Base-by-base conservation (phyloP, 495 filamentous ascomycete species). In the Chlorociboria aeruginascens region DNA sequence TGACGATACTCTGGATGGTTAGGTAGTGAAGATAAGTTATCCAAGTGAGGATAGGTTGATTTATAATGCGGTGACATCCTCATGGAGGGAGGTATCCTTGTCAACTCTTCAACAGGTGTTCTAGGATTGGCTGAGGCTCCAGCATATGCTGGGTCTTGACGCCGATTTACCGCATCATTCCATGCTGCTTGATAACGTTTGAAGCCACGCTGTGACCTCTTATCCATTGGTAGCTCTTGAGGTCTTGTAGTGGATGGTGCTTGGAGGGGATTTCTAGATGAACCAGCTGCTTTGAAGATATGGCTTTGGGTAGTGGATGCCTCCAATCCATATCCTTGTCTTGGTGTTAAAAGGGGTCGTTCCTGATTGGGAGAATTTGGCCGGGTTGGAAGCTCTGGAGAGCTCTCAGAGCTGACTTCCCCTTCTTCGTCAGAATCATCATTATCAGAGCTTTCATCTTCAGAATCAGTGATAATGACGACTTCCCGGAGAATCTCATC, bases 401-500 rank as follows among this genome's bases (percentile, higher is more conserved):
- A 56, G 32, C 50, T 56, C 9, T n/a, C 16, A 14, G 53, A 56
- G 31, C 50, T 49, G 42, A 56, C 45, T 52, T 59, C 57, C 35
- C 48, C 53, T 31, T 56, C 55, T 29, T 53, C 36, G 37, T 61
- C 53, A 13, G 51, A 51, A 34, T 40, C 52, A n/a, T 59, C 43
- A 14, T 53, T 48, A 6, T 49, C 50, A 13, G 17, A 32, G 16
- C 39, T 48, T 8, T 71, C 71, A 42, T 75, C 74, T 53, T 90
- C 85, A 40, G 86, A 82, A 60, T 88, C 83, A 32, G 85, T 82
- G 47, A 94, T 84, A 53, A 89, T 76, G 50, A 92, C 82, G 30
- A 89, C 77, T 61, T 90, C 86, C 32, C 81, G 75, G 45, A 92
- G 78, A 46, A 85, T 82, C 58, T 92, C 84, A 53, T 89, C 83